Percentiles rank a stretch among this genome's conserved stretches.
These are phyloP conservation scores for Cenchrus purpureus DNA, from an alignment of 176 grass and related monocot genomes.

Conservation along the genomic window DNA sequence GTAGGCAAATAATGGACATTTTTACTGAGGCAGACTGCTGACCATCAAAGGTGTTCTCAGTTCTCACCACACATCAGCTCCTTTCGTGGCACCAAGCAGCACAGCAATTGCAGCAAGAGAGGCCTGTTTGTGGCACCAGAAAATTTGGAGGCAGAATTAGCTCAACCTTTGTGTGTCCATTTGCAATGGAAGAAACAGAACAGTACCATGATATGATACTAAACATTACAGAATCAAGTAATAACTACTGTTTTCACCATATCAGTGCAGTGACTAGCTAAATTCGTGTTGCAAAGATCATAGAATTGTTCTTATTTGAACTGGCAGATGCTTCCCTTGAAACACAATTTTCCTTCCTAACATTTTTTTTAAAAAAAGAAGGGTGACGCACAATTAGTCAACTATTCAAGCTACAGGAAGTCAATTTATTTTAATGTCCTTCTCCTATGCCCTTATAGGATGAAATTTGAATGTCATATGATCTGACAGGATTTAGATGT, in stretches of 20 bases:
- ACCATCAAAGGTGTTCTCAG: conserved; percentile 36
- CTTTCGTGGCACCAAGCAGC: conserved; percentile 68
- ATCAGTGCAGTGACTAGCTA: conserved; percentile 3
- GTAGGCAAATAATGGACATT: conserved; percentile 35
- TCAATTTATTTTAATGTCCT: conserved; percentile 6
- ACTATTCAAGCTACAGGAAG: not conserved
- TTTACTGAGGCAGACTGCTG: conserved; percentile 17
- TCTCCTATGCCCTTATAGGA: not conserved
- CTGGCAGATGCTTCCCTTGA: not conserved
- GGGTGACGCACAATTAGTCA: not conserved
- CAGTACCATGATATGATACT: not conserved
- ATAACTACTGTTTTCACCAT: not conserved
- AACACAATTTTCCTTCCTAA: not conserved
- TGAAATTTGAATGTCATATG: not conserved
- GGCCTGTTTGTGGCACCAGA: conserved; percentile 59
- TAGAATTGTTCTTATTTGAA: not conserved
- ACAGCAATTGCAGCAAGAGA: conserved; percentile 65
- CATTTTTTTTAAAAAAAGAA: not conserved
- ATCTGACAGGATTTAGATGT: not conserved
- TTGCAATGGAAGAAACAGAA: not conserved
- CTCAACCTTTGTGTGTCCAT: not conserved
- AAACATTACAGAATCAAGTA: conserved; percentile 21
- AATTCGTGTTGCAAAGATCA: not conserved
- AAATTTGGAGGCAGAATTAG: conserved; percentile 36
- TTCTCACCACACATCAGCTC: conserved; percentile 64